Evolutionary conservation across 2,329 filamentous ascomycete genomes (phyloP).

Genomic region (Microcyclospora pomicola): DNA sequence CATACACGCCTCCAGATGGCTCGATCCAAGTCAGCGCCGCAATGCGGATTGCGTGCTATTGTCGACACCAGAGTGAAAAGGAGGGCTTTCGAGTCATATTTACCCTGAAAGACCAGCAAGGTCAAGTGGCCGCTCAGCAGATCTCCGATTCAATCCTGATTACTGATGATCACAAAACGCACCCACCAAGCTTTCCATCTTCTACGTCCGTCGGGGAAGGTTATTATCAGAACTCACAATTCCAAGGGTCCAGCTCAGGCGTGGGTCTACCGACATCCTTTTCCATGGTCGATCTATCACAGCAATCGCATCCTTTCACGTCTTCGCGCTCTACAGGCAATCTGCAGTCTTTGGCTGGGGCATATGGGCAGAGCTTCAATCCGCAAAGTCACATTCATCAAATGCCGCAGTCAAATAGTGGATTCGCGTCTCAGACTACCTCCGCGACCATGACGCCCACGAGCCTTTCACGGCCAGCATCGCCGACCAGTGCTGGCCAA

Average conservation of each 20-base stretch:
- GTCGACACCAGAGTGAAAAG: slow-evolving; percentile 88
- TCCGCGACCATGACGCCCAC: slow-evolving; percentile 42
- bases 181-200: slow-evolving; percentile 26
- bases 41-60: slow-evolving; percentile 96
- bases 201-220: slow-evolving; percentile 16
- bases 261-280: slow-evolving; percentile 22
- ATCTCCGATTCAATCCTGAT: slow-evolving; percentile 88
- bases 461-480: slow-evolving; percentile 58
- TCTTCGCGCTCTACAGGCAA: slow-evolving; percentile 51
- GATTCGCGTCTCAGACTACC: slow-evolving; percentile 22
- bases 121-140: slow-evolving; percentile 65
- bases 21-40: slow-evolving; percentile 70
- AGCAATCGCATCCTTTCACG: slow-evolving; percentile 34
- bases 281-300: slow-evolving; percentile 25
- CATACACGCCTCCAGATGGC: slow-evolving; percentile 33
- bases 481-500: slow-evolving; percentile 44
- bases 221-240: slow-evolving; percentile 14
- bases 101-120: slow-evolving; percentile 72
- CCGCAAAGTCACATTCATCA: slow-evolving; percentile 23
- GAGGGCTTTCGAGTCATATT: slow-evolving; percentile 87
- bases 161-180: slow-evolving; percentile 94
- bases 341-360: slow-evolving; percentile 41
- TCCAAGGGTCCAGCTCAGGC: neutral
- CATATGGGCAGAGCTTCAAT: slow-evolving; percentile 15
- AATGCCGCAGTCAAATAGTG: slow-evolving; percentile 11